Conservation (phyloP, 306 rosid genomes). For the Castanea crenata region DNA sequence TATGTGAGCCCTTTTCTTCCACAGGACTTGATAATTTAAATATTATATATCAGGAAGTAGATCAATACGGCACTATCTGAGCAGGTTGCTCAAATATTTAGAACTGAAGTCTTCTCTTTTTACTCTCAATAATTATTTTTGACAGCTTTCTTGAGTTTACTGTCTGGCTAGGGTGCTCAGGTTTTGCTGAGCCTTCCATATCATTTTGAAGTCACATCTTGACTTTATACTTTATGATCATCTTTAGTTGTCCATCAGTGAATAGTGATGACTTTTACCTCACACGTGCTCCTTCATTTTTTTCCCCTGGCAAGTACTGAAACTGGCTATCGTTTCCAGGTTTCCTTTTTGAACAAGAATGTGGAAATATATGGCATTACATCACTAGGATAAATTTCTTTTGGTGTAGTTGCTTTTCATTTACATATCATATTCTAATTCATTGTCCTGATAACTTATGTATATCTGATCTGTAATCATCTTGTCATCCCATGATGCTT, state of each 20-base stretch:
- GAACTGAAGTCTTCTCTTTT: not conserved
- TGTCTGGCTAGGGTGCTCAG: not conserved
- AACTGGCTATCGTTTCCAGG: not conserved
- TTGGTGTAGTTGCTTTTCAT: not conserved
- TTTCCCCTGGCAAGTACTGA: not conserved
- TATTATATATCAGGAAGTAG: not conserved
- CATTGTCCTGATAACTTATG: no score
- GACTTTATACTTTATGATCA: not conserved
- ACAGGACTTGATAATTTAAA: not conserved
- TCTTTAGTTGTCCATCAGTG: not conserved
- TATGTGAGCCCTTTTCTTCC: not conserved
- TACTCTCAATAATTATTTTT: not conserved
- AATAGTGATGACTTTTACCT: not conserved
- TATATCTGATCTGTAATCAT: no score
- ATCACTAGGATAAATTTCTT: not conserved
- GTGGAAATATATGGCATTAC: not conserved
- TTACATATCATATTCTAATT: not conserved
- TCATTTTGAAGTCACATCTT: not conserved
- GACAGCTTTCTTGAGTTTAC: not conserved
- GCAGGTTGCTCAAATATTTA: not conserved
- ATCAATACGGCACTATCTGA: not conserved
- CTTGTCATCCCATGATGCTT: no score
- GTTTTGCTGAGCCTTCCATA: not conserved
- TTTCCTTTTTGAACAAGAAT: not conserved
- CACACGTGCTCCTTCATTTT: no score